Evolutionary conservation across 495 filamentous ascomycete species (phyloP).

Genomic region (Tirmania nivea): DNA sequence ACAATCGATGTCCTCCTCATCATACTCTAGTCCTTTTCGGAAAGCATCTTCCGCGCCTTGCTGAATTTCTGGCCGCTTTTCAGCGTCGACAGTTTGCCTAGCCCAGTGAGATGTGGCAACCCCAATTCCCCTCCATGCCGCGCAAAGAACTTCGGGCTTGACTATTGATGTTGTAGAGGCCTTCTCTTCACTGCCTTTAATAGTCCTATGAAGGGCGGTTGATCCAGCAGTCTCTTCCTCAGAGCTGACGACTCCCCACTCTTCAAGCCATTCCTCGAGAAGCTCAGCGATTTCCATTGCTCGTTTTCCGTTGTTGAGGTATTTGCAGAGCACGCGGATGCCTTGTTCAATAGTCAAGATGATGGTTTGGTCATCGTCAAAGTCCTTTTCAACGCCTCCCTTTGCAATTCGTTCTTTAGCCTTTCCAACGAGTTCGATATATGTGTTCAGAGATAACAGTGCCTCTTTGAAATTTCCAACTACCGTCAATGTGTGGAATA

Average conservation of each 20-base stretch:
- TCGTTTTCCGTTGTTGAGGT: constrained; percentile 60
- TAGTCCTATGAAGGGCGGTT: constrained; percentile 14
- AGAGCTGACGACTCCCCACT: constrained; percentile 20
- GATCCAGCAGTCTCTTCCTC: constrained; percentile 18
- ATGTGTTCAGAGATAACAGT: constrained; percentile 67
- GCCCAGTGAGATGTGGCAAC: constrained; percentile 72
- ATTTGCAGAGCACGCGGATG: constrained; percentile 58
- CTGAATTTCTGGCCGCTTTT: constrained; percentile 44
- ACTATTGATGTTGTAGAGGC: constrained; percentile 19
- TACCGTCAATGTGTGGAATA: constrained; percentile 70
- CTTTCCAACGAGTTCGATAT: constrained; percentile 62
- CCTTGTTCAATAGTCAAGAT: constrained; percentile 57
- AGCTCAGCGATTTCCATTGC: constrained; percentile 42
- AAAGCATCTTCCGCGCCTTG: constrained; percentile 51
- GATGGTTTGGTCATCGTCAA: constrained; percentile 56
- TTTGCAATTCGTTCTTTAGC: constrained; percentile 63
- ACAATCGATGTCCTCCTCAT: constrained; percentile 43
- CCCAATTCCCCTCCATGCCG: constrained; percentile 60
- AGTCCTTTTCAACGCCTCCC: constrained; percentile 43
- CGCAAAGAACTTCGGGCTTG: constrained; percentile 33
- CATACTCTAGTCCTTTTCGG: constrained; percentile 43
- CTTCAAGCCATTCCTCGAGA: constrained; percentile 42
- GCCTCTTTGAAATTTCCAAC: constrained; percentile 78
- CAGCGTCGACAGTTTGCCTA: constrained; percentile 48
- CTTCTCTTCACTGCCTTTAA: constrained; percentile 13